Percentiles rank a stretch among this genome's conserved stretches.
Evolutionary conservation across 2,329 filamentous ascomycete species (phyloP).

Genomic region (Penicillium hordei): DNA sequence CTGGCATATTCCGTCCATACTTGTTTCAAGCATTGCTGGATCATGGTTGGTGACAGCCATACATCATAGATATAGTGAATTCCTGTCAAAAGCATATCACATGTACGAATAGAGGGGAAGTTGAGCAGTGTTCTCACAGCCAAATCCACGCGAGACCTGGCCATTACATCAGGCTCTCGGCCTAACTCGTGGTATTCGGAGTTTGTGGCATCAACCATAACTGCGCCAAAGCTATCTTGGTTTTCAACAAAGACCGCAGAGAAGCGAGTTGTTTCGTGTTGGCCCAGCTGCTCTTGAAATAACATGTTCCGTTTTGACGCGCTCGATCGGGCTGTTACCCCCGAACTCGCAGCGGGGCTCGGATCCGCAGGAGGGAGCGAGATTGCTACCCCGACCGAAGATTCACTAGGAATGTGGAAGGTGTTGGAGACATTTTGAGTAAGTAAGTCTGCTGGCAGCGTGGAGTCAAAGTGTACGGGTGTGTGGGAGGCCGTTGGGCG

Average conservation of each 20-base stretch:
- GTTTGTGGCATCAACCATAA: background rate
- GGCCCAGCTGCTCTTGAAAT: background rate
- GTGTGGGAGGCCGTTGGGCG: background rate
- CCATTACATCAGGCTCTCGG: background rate
- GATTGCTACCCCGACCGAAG: background rate
- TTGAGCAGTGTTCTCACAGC: background rate
- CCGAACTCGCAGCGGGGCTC: background rate
- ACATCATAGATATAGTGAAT: background rate
- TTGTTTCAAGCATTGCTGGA: constrained; percentile 1
- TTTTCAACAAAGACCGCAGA: background rate
- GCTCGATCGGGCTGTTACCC: background rate
- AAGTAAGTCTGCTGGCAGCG: background rate
- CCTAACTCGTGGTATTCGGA: background rate
- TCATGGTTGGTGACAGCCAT: background rate
- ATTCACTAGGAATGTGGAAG: background rate
- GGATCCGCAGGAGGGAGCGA: background rate
- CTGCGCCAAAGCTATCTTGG: background rate
- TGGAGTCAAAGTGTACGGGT: background rate
- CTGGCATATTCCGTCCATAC: background rate
- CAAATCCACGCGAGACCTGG: background rate
- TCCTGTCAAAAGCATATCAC: background rate
- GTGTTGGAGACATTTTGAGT: background rate
- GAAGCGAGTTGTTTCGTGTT: background rate
- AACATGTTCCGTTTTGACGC: background rate
- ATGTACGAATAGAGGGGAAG: background rate